These are phyloP conservation scores for Eleusine coracana DNA, from an alignment of 176 grass and related monocot species.

Conservation along the genomic window DNA sequence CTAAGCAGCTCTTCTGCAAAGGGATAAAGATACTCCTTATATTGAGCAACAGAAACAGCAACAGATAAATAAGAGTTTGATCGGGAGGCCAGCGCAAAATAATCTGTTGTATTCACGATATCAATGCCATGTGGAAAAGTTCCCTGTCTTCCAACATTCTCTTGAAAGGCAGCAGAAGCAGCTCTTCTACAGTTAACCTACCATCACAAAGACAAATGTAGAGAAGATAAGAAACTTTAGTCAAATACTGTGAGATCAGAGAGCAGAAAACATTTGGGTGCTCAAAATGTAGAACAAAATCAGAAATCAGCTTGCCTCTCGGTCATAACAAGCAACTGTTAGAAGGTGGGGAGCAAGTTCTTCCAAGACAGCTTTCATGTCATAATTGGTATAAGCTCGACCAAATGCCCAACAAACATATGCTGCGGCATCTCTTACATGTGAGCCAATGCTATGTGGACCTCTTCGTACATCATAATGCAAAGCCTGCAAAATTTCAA, in stretches of 20 bases:
- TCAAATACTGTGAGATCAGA: constrained; percentile 23
- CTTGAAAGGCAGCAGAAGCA: constrained; percentile 98
- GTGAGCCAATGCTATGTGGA: constrained; percentile 92
- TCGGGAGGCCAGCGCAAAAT: constrained; percentile 89
- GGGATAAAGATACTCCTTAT: constrained; percentile 83
- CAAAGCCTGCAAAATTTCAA: constrained; percentile 64
- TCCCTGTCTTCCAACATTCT: constrained; percentile 98
- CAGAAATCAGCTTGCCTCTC: constrained; percentile 78
- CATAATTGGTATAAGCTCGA: constrained; percentile 81
- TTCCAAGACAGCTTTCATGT: constrained; percentile 83
- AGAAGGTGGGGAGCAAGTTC: constrained; percentile 91
- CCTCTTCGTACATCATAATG: constrained; percentile 94
- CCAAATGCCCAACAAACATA: constrained; percentile 99
- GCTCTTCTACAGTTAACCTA: constrained; percentile 99
- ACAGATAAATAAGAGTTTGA: constrained; percentile 90
- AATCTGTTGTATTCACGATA: constrained; percentile 90
- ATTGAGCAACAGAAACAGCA: constrained; percentile 74
- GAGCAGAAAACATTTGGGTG: constrained; percentile 26
- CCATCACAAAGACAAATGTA: constrained; percentile 40
- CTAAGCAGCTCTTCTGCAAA: constrained; percentile 84
- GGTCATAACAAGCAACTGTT: constrained; percentile 92
- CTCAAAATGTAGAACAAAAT: constrained; percentile 27
- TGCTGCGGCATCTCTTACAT: constrained; percentile 96
- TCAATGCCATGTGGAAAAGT: constrained; percentile 90
- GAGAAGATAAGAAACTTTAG: constrained; percentile 23